Conservation (phyloP, 305 asterid genomes). For the Rubia balearica region DNA sequence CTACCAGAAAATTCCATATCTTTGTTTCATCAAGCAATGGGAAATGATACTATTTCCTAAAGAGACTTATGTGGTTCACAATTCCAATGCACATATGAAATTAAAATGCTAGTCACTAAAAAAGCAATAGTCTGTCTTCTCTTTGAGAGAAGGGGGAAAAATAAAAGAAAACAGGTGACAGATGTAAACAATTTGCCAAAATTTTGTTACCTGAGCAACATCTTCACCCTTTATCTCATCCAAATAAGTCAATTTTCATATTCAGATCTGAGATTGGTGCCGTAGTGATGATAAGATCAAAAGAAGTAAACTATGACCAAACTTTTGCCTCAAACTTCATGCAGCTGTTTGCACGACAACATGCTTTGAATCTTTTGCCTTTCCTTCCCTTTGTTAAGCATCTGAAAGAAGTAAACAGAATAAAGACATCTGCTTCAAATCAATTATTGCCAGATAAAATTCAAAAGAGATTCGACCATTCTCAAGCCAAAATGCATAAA, state of each 20-base stretch:
- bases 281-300: slow-evolving; percentile 42
- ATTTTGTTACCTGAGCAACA: slow-evolving; percentile 33
- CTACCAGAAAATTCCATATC: too few relatives aligned
- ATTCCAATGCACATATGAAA: too few relatives aligned
- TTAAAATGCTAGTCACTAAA: too few relatives aligned
- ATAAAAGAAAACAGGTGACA: not conserved
- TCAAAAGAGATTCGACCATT: not conserved
- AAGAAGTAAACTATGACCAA: not conserved
- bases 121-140: not conserved
- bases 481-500: not conserved
- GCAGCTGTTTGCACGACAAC: slow-evolving; percentile 4
- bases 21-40: too few relatives aligned
- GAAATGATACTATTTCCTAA: too few relatives aligned
- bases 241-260: slow-evolving; percentile 35
- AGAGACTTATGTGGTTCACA: too few relatives aligned
- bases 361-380: not conserved
- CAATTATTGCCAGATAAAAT: not conserved
- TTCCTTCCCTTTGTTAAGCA: not conserved
- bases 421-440: not conserved
- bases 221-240: slow-evolving; percentile 41
- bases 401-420: not conserved
- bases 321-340: not conserved
- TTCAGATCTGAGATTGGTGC: slow-evolving; percentile 40
- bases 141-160: not conserved
- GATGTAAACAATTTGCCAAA: not conserved